Evolutionary conservation across 2,329 filamentous ascomycete genomes (phyloP).

Genomic region (Onygenales sp.): DNA sequence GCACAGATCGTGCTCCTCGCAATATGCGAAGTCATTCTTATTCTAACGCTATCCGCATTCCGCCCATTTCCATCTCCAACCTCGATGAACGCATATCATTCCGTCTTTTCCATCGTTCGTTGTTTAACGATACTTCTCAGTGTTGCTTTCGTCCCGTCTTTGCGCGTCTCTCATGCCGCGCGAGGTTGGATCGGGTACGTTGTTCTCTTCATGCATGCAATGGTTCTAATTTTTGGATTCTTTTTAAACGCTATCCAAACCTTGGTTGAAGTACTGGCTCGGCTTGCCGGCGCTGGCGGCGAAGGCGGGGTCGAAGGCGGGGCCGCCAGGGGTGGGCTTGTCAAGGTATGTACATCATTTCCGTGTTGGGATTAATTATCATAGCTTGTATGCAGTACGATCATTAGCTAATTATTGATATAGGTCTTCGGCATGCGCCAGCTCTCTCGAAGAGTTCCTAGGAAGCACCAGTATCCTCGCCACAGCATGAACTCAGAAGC

Average conservation of each 20-base stretch:
- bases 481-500: slow-evolving; percentile 75
- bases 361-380: not conserved
- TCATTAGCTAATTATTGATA: slow-evolving; percentile 2
- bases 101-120: slow-evolving; percentile 68
- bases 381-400: not conserved
- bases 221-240: slow-evolving; percentile 82
- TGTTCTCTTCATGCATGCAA: slow-evolving; percentile 75
- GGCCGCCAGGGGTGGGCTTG: slow-evolving; percentile 69
- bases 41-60: slow-evolving; percentile 81
- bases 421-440: slow-evolving; percentile 82
- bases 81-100: slow-evolving; percentile 95
- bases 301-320: slow-evolving; percentile 50
- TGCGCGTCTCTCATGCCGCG: slow-evolving; percentile 66
- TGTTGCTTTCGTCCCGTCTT: slow-evolving; percentile 73
- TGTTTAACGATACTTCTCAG: slow-evolving; percentile 67
- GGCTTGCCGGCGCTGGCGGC: slow-evolving; percentile 72
- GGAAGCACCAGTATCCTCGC: slow-evolving; percentile 54
- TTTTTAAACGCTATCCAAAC: slow-evolving; percentile 88
- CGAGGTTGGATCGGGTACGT: slow-evolving; percentile 95
- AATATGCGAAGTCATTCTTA: slow-evolving; percentile 85
- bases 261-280: slow-evolving; percentile 75
- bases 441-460: slow-evolving; percentile 62
- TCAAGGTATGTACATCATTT: slow-evolving; percentile 48
- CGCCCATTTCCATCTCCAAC: slow-evolving; percentile 82
- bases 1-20: slow-evolving; percentile 86